A percentile compares a stretch with the other conserved stretches of the same genome.
These are phyloP conservation scores for Aspergillus intermedius DNA, from an alignment of 2,329 filamentous ascomycete genomes.

Conservation along the genomic window DNA sequence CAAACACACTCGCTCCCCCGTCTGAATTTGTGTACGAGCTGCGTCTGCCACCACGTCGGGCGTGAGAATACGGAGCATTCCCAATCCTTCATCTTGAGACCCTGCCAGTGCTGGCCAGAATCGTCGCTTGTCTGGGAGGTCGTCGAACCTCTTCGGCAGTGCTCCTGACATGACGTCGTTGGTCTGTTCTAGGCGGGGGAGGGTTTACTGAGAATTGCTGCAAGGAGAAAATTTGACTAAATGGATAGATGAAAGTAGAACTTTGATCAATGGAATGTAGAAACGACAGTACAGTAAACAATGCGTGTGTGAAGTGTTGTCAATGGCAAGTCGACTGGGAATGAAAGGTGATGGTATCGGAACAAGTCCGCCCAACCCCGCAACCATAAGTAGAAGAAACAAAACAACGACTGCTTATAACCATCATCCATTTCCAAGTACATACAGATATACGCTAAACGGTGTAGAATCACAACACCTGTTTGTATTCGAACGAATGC, in stretches of 20 bases:
- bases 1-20: constrained; percentile 48
- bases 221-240: background rate
- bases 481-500: background rate
- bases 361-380: background rate
- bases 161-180: constrained; percentile 15
- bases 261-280: background rate
- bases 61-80: constrained; percentile 48
- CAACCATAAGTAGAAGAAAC: background rate
- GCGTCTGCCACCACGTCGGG: constrained; percentile 47
- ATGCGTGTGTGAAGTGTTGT: background rate
- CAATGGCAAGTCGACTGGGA: background rate
- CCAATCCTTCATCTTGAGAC: constrained; percentile 49
- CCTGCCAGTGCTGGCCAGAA: constrained; percentile 45
- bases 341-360: background rate
- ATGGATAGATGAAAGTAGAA: too few relatives aligned
- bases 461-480: too few relatives aligned
- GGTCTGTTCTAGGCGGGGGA: background rate
- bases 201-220: background rate
- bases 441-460: too few relatives aligned
- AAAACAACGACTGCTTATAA: background rate
- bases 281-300: background rate
- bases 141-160: constrained; percentile 29
- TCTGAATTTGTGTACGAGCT: constrained; percentile 47
- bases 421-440: too few relatives aligned
- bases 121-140: constrained; percentile 44